Conservation (phyloP, 2,329 filamentous ascomycete species). For the Cryphonectria radicalis region DNA sequence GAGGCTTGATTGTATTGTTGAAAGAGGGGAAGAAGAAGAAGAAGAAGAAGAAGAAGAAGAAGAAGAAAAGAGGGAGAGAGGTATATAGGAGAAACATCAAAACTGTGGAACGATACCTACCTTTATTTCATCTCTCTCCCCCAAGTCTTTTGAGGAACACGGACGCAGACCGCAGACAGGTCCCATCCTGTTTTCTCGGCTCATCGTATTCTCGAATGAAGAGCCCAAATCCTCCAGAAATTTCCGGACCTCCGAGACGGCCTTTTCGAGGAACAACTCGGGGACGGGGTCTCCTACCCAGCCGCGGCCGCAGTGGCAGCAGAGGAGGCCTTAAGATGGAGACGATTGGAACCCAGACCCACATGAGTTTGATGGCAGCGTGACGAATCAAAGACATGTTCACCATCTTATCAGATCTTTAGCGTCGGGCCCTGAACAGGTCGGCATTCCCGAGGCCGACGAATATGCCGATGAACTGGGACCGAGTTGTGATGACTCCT, state of each 20-base stretch:
- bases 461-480: neutral
- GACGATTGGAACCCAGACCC: neutral
- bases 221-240: neutral
- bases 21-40: neutral
- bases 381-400: neutral
- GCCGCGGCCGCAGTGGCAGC: neutral
- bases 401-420: conserved; percentile 20
- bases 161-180: neutral
- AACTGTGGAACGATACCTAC: neutral
- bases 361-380: neutral
- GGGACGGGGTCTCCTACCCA: neutral
- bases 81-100: neutral
- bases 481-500: neutral
- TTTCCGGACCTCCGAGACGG: neutral
- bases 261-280: neutral
- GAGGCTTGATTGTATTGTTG: neutral
- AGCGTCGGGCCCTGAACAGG: no score
- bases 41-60: neutral
- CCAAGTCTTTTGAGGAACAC: neutral
- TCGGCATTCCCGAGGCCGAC: conserved; percentile 11
- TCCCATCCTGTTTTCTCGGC: neutral
- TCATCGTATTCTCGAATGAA: neutral
- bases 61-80: neutral
- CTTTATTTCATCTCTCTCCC: neutral
- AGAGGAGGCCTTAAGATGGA: neutral